A percentile compares a stretch with the other conserved stretches of the same genome.
Conservation (phyloP, 1,284 basidiomycete genomes). For the Ustanciosporium gigantosporum region DNA sequence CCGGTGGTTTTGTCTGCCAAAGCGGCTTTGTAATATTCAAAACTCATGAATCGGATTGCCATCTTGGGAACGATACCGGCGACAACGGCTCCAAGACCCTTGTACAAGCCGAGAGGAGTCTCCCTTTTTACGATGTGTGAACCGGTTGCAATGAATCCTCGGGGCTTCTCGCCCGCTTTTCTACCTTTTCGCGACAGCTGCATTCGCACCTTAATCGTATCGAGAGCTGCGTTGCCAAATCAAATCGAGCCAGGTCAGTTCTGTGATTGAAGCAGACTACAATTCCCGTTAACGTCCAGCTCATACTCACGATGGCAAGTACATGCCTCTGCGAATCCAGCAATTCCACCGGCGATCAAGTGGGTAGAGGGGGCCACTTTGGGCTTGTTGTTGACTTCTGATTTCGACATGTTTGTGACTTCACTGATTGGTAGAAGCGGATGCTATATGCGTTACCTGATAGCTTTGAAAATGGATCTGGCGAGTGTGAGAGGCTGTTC, state of each 20-base stretch:
- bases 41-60: slow-evolving; percentile 97
- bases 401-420: slow-evolving; percentile 21
- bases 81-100: slow-evolving; percentile 95
- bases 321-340: slow-evolving; percentile 60
- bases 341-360: slow-evolving; percentile 60
- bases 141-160: slow-evolving; percentile 92
- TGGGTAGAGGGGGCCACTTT: slow-evolving; percentile 60
- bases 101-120: slow-evolving; percentile 94
- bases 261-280: background rate
- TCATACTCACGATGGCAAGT: slow-evolving; percentile 59
- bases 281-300: background rate
- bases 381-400: slow-evolving; percentile 53
- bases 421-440: slow-evolving; percentile 1
- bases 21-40: slow-evolving; percentile 88
- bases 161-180: slow-evolving; percentile 66
- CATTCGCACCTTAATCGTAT: slow-evolving; percentile 97
- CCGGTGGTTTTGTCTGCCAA: slow-evolving; percentile 78
- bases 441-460: no score
- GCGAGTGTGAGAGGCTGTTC: no score
- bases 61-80: slow-evolving; percentile 96
- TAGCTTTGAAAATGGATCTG: no score
- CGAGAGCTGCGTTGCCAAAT: slow-evolving; percentile 64
- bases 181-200: slow-evolving; percentile 68
- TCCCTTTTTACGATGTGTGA: slow-evolving; percentile 85
- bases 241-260: no score